Evolutionary conservation across 208 protist species (phyloP), one percentile per base, ranked within the genome.

Genomic region (Trypanosomatidae sp.): DNA sequence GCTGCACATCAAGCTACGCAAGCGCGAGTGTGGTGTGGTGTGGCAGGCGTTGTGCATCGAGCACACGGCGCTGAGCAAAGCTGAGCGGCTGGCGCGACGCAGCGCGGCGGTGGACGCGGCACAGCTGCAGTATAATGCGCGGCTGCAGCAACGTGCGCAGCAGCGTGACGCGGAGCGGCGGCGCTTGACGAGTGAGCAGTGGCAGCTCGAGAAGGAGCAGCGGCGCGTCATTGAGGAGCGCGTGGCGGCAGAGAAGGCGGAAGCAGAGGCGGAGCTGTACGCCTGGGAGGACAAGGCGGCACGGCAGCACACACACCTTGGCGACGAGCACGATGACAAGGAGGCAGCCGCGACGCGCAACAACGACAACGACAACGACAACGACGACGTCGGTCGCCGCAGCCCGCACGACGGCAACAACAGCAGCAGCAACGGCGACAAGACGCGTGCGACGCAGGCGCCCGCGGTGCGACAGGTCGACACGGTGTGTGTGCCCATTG

Each of bases 131-230:
- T 95, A 95, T 68, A 66, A 78, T 22, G 32, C 35, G 15, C 71
- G 72, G 53, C 63, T 95, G 18, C 57, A 80, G 21, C 53, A 68
- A 18, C 70, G 88, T 13, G 56, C 61, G 40, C 45, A 50, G 26
- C 80, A 90, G 64, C 67, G 66, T 11, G 84, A 88, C 43, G 53
- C 58, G 15, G 88, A 91, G 60, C 65, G 72, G 56, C 83, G 82
- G 11, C 83, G 83, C 33, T 78, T 92, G 72, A 80, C 71, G 43
- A 70, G 78, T 48, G 79, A 69, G 38, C 88, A 95, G 57, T 95
- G 88, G 88, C 76, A 89, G 15, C 67, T 95, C 20, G 88, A 95
- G 46, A 78, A 69, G 50, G 53, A 66, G 50, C 75, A 88, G 52
- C 78, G 88, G 19, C 47, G 57, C 11, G 51, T 72, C 15, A 89